Evolutionary conservation across 2,329 filamentous ascomycete genomes (phyloP), one percentile per base, ranked within the genome.

Genomic region (Lachnellula subtilissima): DNA sequence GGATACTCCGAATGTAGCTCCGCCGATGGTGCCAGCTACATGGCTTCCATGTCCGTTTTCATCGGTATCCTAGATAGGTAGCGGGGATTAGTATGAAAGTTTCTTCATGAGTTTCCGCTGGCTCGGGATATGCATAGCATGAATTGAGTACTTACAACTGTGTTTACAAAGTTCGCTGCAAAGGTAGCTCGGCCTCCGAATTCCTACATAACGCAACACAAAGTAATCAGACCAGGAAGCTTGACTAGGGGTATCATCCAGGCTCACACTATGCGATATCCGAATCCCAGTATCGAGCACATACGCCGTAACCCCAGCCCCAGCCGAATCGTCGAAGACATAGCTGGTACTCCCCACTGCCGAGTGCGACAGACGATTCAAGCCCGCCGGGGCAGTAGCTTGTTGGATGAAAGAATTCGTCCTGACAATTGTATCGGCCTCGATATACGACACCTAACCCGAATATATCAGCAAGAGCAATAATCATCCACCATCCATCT

Each of bases 361-460:
- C n/a, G 58, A 58, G 40, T 69, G 64, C 3, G 69, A 71, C 17
- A 72, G 60, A 5, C 70, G 63, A 4, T 57, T 56, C 36, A 72
- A 61, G 61, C 68, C 64, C 9, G 57, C 14, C 22, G 81, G 76
- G 1, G 82, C 79, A 59, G 78, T 78, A 57, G 70, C 72, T 73
- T 86, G 81, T 2, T 75, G 73, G 51, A 79, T 71, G 32, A 78
- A 68, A 2, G 71, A 73, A 28, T 69, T 70, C 46, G 75, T 63
- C 43, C 73, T 71, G 51, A 85, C 74, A 46, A 71, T 69, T 50
- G 77, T 75, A 62, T 83, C 79, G 58, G 77, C 77, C 72, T 83
- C 80, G 32, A 83, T 70, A 59, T 79, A 82, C 5, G 73, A 75
- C 47, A 83, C 78, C 69, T 79, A 74, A 45, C 25, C 5, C 25